Evolutionary conservation across 352 stramenopile species (phyloP).

Genomic region (Phytophthora foliorum): DNA sequence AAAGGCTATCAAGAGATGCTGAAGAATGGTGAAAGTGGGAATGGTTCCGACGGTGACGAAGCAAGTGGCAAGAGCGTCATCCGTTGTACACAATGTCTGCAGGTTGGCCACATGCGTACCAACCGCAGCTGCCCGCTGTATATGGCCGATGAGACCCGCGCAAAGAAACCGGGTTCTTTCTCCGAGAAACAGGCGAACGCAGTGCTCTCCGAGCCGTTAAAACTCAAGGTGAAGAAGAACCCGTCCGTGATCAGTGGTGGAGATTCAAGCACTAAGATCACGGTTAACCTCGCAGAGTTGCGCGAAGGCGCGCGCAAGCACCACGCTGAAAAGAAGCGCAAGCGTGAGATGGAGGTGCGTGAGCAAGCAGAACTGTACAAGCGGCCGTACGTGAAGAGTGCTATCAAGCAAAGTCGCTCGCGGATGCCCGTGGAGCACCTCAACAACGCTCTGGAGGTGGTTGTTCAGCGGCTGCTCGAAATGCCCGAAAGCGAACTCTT

Average conservation of each 20-base stretch:
- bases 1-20: slow-evolving; percentile 88
- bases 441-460: slow-evolving; percentile 70
- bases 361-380: slow-evolving; percentile 87
- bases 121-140: slow-evolving; percentile 87
- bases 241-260: slow-evolving; percentile 31
- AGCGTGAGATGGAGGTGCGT: slow-evolving; percentile 75
- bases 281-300: slow-evolving; percentile 79
- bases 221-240: slow-evolving; percentile 73
- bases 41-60: slow-evolving; percentile 32
- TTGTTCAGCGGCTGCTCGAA: slow-evolving; percentile 72
- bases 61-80: slow-evolving; percentile 68
- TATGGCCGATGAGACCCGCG: slow-evolving; percentile 70
- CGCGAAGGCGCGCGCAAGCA: slow-evolving; percentile 81
- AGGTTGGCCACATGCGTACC: slow-evolving; percentile 85
- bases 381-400: slow-evolving; percentile 77
- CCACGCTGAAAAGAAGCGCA: slow-evolving; percentile 84
- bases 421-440: slow-evolving; percentile 83
- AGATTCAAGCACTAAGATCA: slow-evolving; percentile 66
- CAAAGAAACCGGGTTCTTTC: slow-evolving; percentile 44
- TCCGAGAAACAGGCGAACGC: slow-evolving; percentile 42
- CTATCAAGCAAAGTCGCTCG: slow-evolving; percentile 78
- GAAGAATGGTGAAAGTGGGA: slow-evolving; percentile 65
- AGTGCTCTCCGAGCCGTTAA: slow-evolving; percentile 53
- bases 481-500: slow-evolving; percentile 88
- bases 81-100: slow-evolving; percentile 84